Percentiles rank a stretch among this genome's conserved stretches.
Evolutionary conservation across 2,329 filamentous ascomycete species (phyloP).

Genomic region (Leptodontidium sp.): DNA sequence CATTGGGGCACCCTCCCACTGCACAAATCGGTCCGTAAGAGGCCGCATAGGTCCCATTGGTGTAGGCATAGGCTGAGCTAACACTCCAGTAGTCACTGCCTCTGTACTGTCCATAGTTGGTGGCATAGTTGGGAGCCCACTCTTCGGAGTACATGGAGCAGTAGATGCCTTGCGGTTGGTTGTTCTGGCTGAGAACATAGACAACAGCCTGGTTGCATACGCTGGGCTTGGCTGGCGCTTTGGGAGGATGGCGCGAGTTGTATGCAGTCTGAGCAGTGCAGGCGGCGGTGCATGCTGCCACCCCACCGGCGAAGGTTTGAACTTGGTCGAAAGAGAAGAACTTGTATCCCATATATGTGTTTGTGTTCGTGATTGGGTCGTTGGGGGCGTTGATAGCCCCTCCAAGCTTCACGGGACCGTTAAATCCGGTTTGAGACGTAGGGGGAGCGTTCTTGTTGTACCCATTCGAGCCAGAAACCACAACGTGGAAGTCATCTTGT

Average conservation of each 20-base stretch:
- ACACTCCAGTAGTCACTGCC: conserved; percentile 37
- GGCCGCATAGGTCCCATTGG: conserved; percentile 28
- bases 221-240: conserved; percentile 43
- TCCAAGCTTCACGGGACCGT: conserved; percentile 43
- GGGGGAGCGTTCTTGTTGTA: conserved; percentile 46
- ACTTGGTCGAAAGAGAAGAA: conserved; percentile 38
- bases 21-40: conserved; percentile 32
- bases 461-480: conserved; percentile 54
- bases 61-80: conserved; percentile 33
- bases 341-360: conserved; percentile 46
- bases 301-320: conserved; percentile 33
- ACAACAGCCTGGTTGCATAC: conserved; percentile 51
- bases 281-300: conserved; percentile 45
- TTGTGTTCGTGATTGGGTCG: conserved; percentile 35
- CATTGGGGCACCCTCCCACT: conserved; percentile 32
- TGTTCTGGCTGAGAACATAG: conserved; percentile 49
- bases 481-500: conserved; percentile 49
- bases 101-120: conserved; percentile 40
- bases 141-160: conserved; percentile 44
- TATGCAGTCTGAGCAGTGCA: conserved; percentile 49
- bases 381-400: conserved; percentile 48
- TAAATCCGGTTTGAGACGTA: conserved; percentile 36
- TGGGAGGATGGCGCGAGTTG: conserved; percentile 45
- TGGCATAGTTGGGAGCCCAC: conserved; percentile 39
- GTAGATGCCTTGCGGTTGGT: conserved; percentile 49